Base-by-base conservation (phyloP, 2,329 filamentous ascomycete species). In the Botrytis hyacinthi region DNA sequence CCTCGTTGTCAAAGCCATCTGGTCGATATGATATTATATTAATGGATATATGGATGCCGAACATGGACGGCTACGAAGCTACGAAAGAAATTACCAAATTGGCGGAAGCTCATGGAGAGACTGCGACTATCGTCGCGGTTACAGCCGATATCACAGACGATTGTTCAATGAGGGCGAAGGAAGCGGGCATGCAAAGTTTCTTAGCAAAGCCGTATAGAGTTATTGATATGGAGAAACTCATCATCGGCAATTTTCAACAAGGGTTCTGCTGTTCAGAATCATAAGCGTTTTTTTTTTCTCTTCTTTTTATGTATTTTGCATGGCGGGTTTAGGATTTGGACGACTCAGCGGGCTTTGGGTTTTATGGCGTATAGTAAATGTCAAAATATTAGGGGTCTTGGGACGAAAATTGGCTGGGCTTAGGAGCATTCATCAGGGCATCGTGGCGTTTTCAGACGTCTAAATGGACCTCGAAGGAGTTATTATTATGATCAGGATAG, bases 21-120 rank as follows among this genome's bases (percentile, higher is more conserved):
- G 76, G 72, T 70, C 81, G 82, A 4, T 87, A 92, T 73, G 87
- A 92, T 77, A 86, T 91, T 2, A 85, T 93, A 37, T 82, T 93
- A 61, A 93, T 93, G 91, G 91, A 93, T 81, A 85, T 93, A 16
- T 93, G 91, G 91, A 93, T 93, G 80, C 91, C 91, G 0, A 84
- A 89, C 76, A 90, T 93, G 85, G 91, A 93, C 78, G 91, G 91
- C 1, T 93, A 92, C 76, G 88, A 92, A 79, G 91, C 91, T 2
- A 88, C 91, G 0, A 85, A 87, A 77, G 83, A 85, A 65, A 93
- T 93, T 61, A 81, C 92, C 18, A 82, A 78, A 6, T 44, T 81
- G 8, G 77, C 79, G 1, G 63, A 69, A 20, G 35, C 70, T 16
- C 63, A 73, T 54, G 76, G 74, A n/a, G 73, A 76, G n/a, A 73